Base-by-base conservation (phyloP, 2,329 filamentous ascomycete species). In the Alternaria sp. region DNA sequence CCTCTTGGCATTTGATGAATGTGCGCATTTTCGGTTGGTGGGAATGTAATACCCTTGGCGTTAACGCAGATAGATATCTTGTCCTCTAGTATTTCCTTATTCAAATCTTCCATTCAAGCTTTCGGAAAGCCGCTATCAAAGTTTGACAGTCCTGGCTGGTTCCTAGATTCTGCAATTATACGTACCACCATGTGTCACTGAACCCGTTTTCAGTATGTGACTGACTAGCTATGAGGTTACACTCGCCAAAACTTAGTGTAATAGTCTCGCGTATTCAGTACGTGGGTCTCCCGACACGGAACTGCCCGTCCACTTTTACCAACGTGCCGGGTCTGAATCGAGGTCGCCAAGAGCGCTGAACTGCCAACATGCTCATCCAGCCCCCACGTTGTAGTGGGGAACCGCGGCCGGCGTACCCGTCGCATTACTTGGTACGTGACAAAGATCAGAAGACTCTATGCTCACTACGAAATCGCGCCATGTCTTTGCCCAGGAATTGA, bases 31-130 rank as follows among this genome's bases (percentile, higher is more conserved):
- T 34, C 30, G 32, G 20, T 27, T 5, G 32, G 14, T 25, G 40
- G 20, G 22, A 50, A 50, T 50, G 20, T 22, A 36, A 50, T 50
- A 50, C 46, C 46, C 46, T 50, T 50, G 46, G 20, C 40, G 40
- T 43, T 8, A 25, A 25, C 3, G 14, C 46, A 32, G 22, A n/a
- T 27, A 16, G n/a, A 38, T 25, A 27, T 36, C 30, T 50, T 32
- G 2, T 27, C 36, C 14, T 25, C 12, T n/a, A n/a, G 30, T n/a
- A 18, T 8, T 11, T 12, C n/a, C 18, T 25, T 50, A 18, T 1
- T 50, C 14, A 16, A 27, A 3, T 11, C 20, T 27, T 18, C 20
- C 20, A 11, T 36, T 18, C 14, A n/a, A 34, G 38, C 38, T 41
- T 18, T 41, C 2, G 5, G 38, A 11, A 20, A 22, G 38, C 5